These are phyloP conservation scores for Pyrenophora graminea DNA, from an alignment of 2,329 filamentous ascomycete genomes.

Conservation along the genomic window DNA sequence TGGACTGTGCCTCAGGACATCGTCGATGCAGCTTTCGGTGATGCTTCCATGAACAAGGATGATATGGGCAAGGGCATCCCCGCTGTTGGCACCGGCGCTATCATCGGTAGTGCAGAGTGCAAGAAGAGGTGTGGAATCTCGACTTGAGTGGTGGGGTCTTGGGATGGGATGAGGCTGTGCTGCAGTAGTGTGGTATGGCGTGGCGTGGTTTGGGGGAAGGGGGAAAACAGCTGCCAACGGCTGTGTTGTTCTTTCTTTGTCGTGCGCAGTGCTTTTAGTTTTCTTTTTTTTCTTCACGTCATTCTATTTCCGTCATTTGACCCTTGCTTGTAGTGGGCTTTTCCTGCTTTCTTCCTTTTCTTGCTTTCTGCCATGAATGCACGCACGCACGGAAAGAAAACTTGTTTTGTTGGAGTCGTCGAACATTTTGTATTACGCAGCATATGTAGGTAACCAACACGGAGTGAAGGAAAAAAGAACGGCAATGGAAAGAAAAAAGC, in stretches of 20 bases:
- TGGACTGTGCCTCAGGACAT: conserved; percentile 49
- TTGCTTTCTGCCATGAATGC: neutral
- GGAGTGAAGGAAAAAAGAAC: neutral
- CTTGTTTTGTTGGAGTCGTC: neutral
- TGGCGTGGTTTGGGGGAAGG: neutral
- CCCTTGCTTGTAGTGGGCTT: neutral
- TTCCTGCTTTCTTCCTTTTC: neutral
- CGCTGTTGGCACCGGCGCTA: conserved; percentile 49
- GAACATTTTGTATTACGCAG: neutral
- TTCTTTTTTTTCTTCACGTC: neutral
- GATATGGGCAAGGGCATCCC: conserved; percentile 41
- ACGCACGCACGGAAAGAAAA: neutral
- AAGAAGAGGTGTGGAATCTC: conserved; percentile 40
- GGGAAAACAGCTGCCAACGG: neutral
- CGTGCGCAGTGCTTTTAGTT: neutral
- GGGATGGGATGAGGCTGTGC: conserved; percentile 1
- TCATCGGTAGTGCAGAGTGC: conserved; percentile 49
- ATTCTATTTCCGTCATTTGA: neutral
- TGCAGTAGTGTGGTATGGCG: neutral
- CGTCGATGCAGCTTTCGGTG: conserved; percentile 51
- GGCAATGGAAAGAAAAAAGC: neutral
- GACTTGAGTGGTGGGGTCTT: neutral
- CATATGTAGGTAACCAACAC: neutral
- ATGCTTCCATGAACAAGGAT: conserved; percentile 38
- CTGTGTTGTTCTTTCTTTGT: neutral